Base-by-base conservation (phyloP, 2,329 filamentous ascomycete genomes). In the Fusarium avenaceum region DNA sequence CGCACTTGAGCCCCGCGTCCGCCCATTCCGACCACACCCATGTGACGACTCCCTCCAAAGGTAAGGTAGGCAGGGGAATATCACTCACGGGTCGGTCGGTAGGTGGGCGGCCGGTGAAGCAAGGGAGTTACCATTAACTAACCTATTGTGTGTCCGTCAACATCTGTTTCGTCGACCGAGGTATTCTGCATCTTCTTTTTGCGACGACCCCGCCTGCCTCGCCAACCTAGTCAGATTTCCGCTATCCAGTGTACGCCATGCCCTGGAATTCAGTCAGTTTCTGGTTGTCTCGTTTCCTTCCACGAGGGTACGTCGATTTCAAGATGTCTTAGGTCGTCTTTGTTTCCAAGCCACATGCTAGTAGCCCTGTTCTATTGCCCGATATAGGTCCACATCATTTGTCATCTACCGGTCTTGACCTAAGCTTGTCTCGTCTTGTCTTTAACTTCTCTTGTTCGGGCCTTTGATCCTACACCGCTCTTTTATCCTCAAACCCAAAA, bases 31-130 rank as follows among this genome's bases (percentile, higher is more conserved):
- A 57, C 53, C 61, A 59, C 61, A 39, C 63, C 71, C 71, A 73
- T 72, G 71, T 73, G 71, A 73, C 67, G 57, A 72, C 57, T 71
- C 67, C 55, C 65, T 71, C 67, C 55, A 69, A 67, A 63, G 60
- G 67, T 67, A 64, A 57, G 66, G 62, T 69, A 63, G 60, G 67
- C 69, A 64, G 59, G 66, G 62, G 53, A 56, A 69, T 42, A 63
- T 61, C 56, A 63, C 65, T 66, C 66, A 63, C 40, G 56, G 45
- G 40, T 47, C 30, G 50, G 39, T 19, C 24, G 40, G 39, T 30
- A 51, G 51, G 45, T 64, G 52, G 56, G 65, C 64, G 46, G 61
- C 67, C 61, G 62, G 63, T 69, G 67, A 72, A 71, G 69, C 71
- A 73, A 73, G 71, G 71, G 71, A 63, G 49, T 51, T 44, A 44